Base-by-base conservation (phyloP, 164 flowering plant species). In the Macadamia tetraphylla region DNA sequence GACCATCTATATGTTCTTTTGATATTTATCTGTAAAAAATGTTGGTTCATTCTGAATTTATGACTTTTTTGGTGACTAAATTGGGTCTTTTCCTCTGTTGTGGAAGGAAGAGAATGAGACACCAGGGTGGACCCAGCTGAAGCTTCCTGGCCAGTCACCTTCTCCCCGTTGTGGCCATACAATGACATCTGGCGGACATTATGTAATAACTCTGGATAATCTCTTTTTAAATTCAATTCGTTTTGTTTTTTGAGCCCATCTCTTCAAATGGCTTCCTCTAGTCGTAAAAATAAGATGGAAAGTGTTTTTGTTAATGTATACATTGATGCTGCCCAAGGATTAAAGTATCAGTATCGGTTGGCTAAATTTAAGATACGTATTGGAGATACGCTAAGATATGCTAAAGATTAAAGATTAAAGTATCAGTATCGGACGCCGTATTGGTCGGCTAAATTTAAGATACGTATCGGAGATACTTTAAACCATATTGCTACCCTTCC, bases 81-180 rank as follows among this genome's bases (percentile, higher is more conserved):
- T 63, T 75, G 64, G 32, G 13, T 76, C 61, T 14, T 65, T 55
- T 70, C 70, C 29, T 71, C 63, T 79, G 44, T 85, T 86, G 86
- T 84, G 94, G 86, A 92, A 84, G 97, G 83, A 80, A 92, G 98
- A 95, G 81, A 89, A 84, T 84, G 98, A 95, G 84, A 71, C 85
- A 55, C 98, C 99, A 70, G 96, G 94, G 73, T 95, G 98, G 99
- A 95, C 99, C 69, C 97, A 89, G 68, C 77, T 95, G 79, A 95
- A 89, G 89, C 97, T 95, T 88, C 99, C 98, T 12, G 98, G 99
- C 67, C 98, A 91, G 78, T 84, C 92, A 74, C 99, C 99, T 76
- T 81, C 98, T 68, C 77, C 96, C 6, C 88, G 96, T 49, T 95
- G 99, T 79, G 98, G 99, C 51, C 99, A 95, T 76, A 89, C 94